Percentiles rank a stretch among this genome's conserved stretches.
Conservation (phyloP, 768 basidiomycete genomes). For the Amanita subjunquillea region DNA sequence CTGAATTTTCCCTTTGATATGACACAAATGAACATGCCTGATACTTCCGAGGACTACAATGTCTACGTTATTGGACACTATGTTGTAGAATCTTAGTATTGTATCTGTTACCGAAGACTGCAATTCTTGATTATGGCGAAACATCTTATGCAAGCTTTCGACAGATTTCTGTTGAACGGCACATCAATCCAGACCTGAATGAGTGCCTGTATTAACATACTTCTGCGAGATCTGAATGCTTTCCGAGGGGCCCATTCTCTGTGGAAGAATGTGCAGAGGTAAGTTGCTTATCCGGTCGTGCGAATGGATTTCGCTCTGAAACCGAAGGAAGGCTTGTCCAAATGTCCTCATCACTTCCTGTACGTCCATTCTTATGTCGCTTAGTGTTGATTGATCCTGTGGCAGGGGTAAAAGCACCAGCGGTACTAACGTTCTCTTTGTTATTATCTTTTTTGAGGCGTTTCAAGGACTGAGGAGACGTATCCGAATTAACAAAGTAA, state of each 20-base stretch:
- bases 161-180: slow-evolving; percentile 18
- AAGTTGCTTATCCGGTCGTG: slow-evolving; percentile 15
- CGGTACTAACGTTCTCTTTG: slow-evolving; percentile 8
- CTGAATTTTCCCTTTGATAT: neutral
- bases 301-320: slow-evolving; percentile 16
- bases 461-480: slow-evolving; percentile 10
- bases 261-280: slow-evolving; percentile 1
- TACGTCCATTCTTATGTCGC: neutral
- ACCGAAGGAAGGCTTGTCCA: neutral
- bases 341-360: neutral
- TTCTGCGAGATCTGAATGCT: neutral
- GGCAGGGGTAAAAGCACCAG: neutral
- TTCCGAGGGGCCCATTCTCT: neutral
- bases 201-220: neutral
- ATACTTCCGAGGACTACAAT: slow-evolving; percentile 28
- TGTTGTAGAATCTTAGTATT: slow-evolving; percentile 13
- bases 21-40: slow-evolving; percentile 19
- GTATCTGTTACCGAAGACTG: slow-evolving; percentile 20
- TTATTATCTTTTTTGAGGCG: slow-evolving; percentile 8
- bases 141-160: slow-evolving; percentile 17
- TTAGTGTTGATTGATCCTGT: neutral
- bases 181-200: neutral
- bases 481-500: slow-evolving; percentile 8
- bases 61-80: slow-evolving; percentile 22
- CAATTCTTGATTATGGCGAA: slow-evolving; percentile 20